Evolutionary conservation across 1,284 basidiomycete species (phyloP).

Genomic region (Gomphus sp.): DNA sequence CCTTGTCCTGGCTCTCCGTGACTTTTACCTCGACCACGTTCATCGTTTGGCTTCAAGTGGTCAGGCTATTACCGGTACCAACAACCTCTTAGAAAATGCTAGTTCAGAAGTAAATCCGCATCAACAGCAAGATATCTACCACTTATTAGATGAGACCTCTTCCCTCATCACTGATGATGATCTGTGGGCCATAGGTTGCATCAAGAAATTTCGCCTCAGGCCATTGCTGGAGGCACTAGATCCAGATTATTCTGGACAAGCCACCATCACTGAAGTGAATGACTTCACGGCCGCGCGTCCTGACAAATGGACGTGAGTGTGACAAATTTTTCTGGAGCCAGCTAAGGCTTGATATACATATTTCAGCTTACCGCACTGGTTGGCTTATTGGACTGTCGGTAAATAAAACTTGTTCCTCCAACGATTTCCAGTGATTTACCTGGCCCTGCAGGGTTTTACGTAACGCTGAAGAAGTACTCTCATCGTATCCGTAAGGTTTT

Average conservation of each 20-base stretch:
- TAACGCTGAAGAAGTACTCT: neutral
- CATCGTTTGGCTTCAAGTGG: neutral
- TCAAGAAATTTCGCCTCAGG: slow-evolving; percentile 15
- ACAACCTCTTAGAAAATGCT: neutral
- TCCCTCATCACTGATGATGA: neutral
- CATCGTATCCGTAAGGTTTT: neutral
- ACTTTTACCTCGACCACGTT: neutral
- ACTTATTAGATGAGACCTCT: neutral
- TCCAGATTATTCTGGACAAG: slow-evolving; percentile 23
- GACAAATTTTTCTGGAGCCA: too few relatives aligned
- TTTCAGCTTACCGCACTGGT: neutral
- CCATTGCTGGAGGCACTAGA: slow-evolving; percentile 24
- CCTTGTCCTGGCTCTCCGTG: too few relatives aligned
- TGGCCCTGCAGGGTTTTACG: neutral
- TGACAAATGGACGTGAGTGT: slow-evolving; percentile 20
- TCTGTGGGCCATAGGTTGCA: slow-evolving; percentile 17
- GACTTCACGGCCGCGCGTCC: slow-evolving; percentile 20
- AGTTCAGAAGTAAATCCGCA: neutral
- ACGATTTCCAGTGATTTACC: neutral
- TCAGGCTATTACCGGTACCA: neutral
- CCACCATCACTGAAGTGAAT: slow-evolving; percentile 24
- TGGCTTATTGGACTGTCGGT: neutral
- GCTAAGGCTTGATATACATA: neutral
- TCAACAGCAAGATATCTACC: too few relatives aligned
- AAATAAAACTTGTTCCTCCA: neutral